Base-by-base conservation (phyloP, 1,284 basidiomycete species). In the Sporisorium reilianum region DNA sequence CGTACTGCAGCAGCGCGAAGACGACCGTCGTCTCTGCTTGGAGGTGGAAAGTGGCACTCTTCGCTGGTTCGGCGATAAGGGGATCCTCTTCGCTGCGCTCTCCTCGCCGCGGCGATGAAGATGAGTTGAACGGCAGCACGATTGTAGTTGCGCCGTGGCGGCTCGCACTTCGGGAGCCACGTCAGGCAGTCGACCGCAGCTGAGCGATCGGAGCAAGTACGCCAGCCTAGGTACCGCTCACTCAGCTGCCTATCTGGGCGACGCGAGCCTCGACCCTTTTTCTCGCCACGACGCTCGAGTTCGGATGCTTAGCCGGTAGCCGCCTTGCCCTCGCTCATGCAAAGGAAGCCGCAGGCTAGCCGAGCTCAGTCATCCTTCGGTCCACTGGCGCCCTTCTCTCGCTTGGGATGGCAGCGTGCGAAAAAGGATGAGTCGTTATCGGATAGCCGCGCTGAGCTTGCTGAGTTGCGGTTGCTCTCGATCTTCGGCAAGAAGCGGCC, bases 161-260 rank as follows among this genome's bases (percentile, higher is more conserved):
- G n/a, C n/a, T n/a, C n/a, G n/a, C n/a, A n/a, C n/a, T n/a, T n/a
- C 25, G 23, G 44, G 3, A 46, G 16, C 6, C n/a, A 12, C 11
- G 20, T 20, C n/a, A n/a, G 12, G 46, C n/a, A n/a, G n/a, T n/a
- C n/a, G n/a, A n/a, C n/a, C n/a, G n/a, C n/a, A n/a, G n/a, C n/a
- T n/a, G n/a, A n/a, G n/a, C 26, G 46, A 30, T 48, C 46, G 46
- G 11, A 48, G 46, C 46, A n/a, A n/a, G n/a, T n/a, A n/a, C n/a
- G n/a, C n/a, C n/a, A 2, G 46, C 46, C 46, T 48, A 30, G 46
- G 30, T 48, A 30, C 28, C 26, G 28, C 46, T 48, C n/a, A 48
- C n/a, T 48, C 46, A 48, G 45, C 45, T 28, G n/a, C n/a, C n/a
- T 16, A 5, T 30, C 28, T 30, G 5, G 12, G 12, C 5, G 45